Percentiles rank a stretch among this genome's conserved stretches.
Evolutionary conservation across 257 asterid genomes (phyloP).

Genomic region (Solanum paucissectum): DNA sequence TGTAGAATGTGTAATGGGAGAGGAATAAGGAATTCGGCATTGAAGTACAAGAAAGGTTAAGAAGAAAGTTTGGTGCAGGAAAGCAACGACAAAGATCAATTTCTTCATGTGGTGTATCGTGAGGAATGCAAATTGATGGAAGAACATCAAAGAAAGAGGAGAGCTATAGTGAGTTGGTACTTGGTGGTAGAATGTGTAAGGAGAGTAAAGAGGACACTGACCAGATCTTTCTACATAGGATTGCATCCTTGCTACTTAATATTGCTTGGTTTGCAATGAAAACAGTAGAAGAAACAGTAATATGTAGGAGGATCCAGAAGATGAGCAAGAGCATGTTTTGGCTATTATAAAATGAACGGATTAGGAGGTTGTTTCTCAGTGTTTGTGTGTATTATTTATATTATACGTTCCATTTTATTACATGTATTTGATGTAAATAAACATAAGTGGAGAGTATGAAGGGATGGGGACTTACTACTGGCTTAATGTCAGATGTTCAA

Average conservation of each 20-base stretch:
- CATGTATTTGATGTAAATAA: background rate
- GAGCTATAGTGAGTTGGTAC: background rate
- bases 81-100: background rate
- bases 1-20: background rate
- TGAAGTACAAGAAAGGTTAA: background rate
- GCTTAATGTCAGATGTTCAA: background rate
- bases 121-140: background rate
- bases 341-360: background rate
- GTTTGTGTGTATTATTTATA: background rate
- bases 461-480: background rate
- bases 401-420: background rate
- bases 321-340: background rate
- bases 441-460: background rate
- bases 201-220: background rate
- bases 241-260: background rate
- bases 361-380: background rate
- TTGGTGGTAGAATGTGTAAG: background rate
- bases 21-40: background rate
- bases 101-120: background rate
- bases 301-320: background rate
- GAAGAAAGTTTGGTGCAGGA: background rate
- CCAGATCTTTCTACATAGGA: background rate
- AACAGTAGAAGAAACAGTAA: background rate
- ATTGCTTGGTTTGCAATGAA: background rate
- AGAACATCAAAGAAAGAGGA: background rate